phyloP scores from a whole-genome alignment of 139 green algal species.

The Parachlorella kessleri region DNA sequence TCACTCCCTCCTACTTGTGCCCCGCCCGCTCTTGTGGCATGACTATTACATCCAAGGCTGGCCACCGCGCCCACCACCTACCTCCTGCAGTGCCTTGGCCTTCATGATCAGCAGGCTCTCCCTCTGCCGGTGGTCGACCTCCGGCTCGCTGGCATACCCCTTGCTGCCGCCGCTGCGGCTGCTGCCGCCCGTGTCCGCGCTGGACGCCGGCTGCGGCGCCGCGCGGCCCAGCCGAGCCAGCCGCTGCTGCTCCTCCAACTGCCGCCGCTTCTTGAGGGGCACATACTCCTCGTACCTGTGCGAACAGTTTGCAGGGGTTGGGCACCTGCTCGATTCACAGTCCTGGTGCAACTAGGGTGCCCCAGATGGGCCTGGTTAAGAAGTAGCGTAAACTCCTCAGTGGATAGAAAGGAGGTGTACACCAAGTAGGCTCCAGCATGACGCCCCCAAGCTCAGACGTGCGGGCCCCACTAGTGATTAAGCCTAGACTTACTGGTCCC shows the following conservation, averaged over 20 bases:
- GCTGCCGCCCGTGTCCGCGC: slow-evolving; percentile 16
- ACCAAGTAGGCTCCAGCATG: no score
- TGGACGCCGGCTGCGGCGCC: slow-evolving; percentile 3
- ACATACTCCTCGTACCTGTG: slow-evolving; percentile 84
- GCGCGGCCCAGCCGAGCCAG: slow-evolving; percentile 46
- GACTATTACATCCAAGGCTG: no score
- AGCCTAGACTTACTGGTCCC: slow-evolving; percentile 29
- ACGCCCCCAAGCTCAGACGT: neutral
- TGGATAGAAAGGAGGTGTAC: no score
- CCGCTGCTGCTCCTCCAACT: slow-evolving; percentile 65
- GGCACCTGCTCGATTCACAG: neutral
- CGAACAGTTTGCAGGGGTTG: neutral
- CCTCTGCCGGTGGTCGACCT: slow-evolving; percentile 49
- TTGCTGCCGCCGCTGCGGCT: neutral
- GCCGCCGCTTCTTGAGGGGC: slow-evolving; percentile 81
- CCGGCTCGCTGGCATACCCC: slow-evolving; percentile 13
- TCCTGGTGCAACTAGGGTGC: no score
- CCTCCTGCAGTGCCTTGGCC: slow-evolving; percentile 60
- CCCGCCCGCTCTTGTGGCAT: neutral
- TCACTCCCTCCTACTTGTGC: neutral
- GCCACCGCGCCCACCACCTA: neutral
- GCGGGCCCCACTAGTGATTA: no score
- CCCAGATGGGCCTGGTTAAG: no score
- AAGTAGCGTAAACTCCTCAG: no score
- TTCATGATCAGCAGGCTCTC: slow-evolving; percentile 69